These are phyloP conservation scores for Solanum pinnatisectum DNA, from an alignment of 257 asterid genomes.

Conservation along the genomic window DNA sequence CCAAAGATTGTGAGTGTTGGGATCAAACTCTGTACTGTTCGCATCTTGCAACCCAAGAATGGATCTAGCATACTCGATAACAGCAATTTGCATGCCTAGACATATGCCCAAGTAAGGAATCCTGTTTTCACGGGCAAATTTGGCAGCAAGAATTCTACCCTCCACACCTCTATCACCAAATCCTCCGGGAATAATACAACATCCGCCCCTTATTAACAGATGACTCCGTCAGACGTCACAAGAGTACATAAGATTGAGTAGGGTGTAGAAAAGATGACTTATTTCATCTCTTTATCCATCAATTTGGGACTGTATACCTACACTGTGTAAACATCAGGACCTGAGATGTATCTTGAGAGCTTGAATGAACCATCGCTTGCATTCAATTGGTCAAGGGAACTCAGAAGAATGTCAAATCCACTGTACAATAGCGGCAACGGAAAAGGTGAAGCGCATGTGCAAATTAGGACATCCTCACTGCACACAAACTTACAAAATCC, in stretches of 20 bases:
- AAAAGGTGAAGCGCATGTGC: constrained; percentile 49
- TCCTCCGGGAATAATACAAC: too few species aligned
- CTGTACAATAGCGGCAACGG: constrained; percentile 52
- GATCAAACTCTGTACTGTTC: too few species aligned
- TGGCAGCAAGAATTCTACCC: constrained; percentile 76
- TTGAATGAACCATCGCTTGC: constrained; percentile 41
- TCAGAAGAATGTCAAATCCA: constrained; percentile 55
- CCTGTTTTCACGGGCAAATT: constrained; percentile 65
- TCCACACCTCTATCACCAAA: constrained; percentile 76
- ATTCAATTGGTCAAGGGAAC: constrained; percentile 33
- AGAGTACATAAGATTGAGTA: neutral
- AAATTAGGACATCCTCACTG: constrained; percentile 65
- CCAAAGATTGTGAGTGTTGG: too few species aligned
- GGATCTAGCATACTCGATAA: too few species aligned
- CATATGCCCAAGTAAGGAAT: constrained; percentile 74
- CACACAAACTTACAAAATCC: constrained; percentile 16
- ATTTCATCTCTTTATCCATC: neutral
- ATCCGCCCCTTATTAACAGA: too few species aligned
- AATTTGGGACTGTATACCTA: too few species aligned
- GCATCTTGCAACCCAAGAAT: too few species aligned
- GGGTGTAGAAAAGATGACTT: neutral
- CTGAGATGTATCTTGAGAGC: constrained; percentile 74
- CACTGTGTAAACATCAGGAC: constrained; percentile 41
- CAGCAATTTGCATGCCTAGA: constrained; percentile 61
- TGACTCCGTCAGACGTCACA: too few species aligned